Conservation (phyloP, 108 stramenopile species). For the Cyclotella atomus region DNA sequence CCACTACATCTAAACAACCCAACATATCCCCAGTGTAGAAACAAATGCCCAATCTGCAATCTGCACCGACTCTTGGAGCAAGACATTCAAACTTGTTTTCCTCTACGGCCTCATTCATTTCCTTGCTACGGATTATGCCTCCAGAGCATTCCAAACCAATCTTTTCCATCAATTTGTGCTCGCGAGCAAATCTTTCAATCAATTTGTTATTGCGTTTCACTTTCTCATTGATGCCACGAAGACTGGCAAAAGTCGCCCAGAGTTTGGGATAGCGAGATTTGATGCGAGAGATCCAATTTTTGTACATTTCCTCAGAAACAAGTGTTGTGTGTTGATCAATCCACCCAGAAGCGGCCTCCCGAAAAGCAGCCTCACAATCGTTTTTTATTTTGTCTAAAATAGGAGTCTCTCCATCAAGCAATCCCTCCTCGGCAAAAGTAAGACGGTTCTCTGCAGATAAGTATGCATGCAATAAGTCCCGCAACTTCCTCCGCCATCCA, state of each 20-base stretch:
- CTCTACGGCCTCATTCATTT: too few species aligned
- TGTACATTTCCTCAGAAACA: background rate
- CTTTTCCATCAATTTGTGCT: too few species aligned
- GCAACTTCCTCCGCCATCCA: background rate
- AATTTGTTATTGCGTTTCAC: background rate
- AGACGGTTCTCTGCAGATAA: background rate
- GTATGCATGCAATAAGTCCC: background rate
- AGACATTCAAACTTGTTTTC: too few species aligned
- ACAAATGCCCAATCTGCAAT: too few species aligned
- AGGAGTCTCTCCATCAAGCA: background rate
- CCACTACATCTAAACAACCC: too few species aligned
- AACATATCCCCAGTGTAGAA: too few species aligned
- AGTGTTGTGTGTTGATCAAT: background rate
- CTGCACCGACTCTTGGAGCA: too few species aligned
- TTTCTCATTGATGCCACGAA: background rate
- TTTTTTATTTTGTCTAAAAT: background rate
- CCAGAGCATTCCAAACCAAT: too few species aligned
- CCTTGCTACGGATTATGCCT: too few species aligned
- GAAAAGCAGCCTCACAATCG: background rate
- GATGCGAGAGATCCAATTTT: background rate
- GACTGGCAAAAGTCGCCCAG: background rate
- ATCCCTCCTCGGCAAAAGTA: background rate
- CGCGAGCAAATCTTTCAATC: background rate
- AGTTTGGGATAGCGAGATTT: background rate
- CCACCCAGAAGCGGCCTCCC: background rate